These are phyloP conservation scores for Geotrichum europaeum DNA, from an alignment of 1,139 yeast genomes.

Conservation along the genomic window DNA sequence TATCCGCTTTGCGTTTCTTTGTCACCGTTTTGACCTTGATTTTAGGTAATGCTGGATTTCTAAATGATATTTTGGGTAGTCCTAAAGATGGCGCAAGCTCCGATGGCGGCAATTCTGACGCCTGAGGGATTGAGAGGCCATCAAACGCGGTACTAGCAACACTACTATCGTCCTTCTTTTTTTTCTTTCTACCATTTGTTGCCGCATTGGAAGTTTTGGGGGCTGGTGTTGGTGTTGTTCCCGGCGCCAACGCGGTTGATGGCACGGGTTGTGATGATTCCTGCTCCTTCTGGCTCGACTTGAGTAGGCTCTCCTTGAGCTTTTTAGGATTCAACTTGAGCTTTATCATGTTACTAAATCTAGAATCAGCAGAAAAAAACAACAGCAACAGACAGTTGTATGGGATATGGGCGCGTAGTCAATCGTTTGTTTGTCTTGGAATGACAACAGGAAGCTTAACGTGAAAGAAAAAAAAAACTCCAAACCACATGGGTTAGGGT, in stretches of 20 bases:
- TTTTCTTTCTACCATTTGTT: not conserved
- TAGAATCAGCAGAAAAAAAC: not conserved
- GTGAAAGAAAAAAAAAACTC: not conserved
- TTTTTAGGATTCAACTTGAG: constrained; percentile 30
- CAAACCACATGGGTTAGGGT: not conserved
- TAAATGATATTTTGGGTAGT: constrained; percentile 10
- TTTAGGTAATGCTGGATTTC: constrained; percentile 13
- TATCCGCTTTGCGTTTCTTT: not conserved
- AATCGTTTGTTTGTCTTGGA: not conserved
- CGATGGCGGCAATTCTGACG: not conserved
- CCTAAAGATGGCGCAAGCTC: not conserved
- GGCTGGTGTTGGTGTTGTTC: not conserved
- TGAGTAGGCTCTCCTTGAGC: constrained; percentile 11
- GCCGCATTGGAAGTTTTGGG: not conserved
- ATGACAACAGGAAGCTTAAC: not conserved
- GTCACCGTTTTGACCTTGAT: constrained; percentile 13
- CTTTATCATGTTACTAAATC: constrained; percentile 25
- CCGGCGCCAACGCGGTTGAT: not conserved
- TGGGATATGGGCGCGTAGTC: not conserved
- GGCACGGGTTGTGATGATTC: not conserved
- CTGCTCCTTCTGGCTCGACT: not conserved
- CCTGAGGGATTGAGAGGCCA: not conserved
- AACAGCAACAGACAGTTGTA: not conserved
- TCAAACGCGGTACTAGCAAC: not conserved
- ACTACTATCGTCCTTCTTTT: constrained; percentile 3